Evolutionary conservation across 2,329 filamentous ascomycete species (phyloP).

Genomic region (Lachnellula subtilissima): DNA sequence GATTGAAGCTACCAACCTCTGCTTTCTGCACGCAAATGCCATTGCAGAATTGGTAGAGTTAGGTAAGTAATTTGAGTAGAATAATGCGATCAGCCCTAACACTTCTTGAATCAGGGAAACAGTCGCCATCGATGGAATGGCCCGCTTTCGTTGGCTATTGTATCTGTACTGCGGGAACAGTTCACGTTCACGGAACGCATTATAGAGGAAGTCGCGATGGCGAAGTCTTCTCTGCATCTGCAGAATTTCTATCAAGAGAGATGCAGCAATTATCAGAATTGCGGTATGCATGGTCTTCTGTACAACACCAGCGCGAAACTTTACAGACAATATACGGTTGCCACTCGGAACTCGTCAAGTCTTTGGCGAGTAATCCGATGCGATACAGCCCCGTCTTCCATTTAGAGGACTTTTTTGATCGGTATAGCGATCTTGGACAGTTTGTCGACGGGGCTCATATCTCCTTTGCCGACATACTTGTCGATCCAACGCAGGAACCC

Average conservation of each 20-base stretch:
- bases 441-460: constrained; percentile 71
- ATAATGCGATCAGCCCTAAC: neutral
- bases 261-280: constrained; percentile 77
- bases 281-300: constrained; percentile 68
- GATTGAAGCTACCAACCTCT: constrained; percentile 84
- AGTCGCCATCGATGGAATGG: constrained; percentile 73
- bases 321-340: constrained; percentile 72
- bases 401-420: constrained; percentile 81
- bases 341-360: constrained; percentile 77
- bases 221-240: constrained; percentile 52
- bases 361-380: constrained; percentile 62
- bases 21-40: constrained; percentile 80
- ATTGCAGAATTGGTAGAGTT: constrained; percentile 79
- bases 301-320: constrained; percentile 75
- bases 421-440: constrained; percentile 59
- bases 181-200: constrained; percentile 81
- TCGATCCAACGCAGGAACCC: constrained; percentile 56
- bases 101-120: constrained; percentile 39
- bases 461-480: constrained; percentile 60
- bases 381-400: constrained; percentile 76
- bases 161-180: constrained; percentile 79
- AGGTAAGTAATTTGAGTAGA: constrained; percentile 37
- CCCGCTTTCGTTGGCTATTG: constrained; percentile 83
- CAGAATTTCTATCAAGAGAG: constrained; percentile 70
- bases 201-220: constrained; percentile 49